A percentile compares a stretch with the other conserved stretches of the same genome.
phyloP scores from a whole-genome alignment of 2,329 filamentous ascomycete species.

The Emergomyces africanus region DNA sequence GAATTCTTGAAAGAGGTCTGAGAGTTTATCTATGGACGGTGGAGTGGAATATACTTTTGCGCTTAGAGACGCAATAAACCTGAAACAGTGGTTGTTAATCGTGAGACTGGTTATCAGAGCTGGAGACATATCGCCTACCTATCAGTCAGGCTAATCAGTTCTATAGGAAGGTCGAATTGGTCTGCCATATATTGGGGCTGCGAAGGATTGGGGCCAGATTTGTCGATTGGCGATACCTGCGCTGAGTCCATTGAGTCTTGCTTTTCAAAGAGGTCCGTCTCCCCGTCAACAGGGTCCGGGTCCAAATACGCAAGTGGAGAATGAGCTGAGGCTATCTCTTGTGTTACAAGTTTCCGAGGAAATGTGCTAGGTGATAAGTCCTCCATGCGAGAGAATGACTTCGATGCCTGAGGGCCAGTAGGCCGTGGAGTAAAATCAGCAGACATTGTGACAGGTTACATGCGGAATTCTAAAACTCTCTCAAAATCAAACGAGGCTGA shows the following conservation, averaged over 20 bases:
- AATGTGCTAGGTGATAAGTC: constrained; percentile 5
- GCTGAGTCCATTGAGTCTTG: constrained; percentile 17
- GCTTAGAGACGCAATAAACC: constrained; percentile 81
- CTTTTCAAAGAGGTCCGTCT: constrained; percentile 35
- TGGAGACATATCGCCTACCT: constrained; percentile 54
- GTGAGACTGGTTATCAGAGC: not conserved
- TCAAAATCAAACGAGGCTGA: not conserved
- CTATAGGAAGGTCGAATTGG: constrained; percentile 80
- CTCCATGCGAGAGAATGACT: constrained; percentile 4
- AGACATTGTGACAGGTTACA: not conserved
- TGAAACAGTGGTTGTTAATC: constrained; percentile 22
- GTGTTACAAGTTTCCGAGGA: constrained; percentile 15
- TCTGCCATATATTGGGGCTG: constrained; percentile 37
- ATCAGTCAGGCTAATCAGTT: constrained; percentile 80
- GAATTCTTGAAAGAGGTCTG: constrained; percentile 88
- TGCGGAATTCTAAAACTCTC: not conserved
- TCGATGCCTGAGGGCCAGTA: not conserved
- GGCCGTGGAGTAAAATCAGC: not conserved
- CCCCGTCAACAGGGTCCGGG: constrained; percentile 13
- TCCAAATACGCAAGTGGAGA: constrained; percentile 13
- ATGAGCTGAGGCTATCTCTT: constrained; percentile 6
- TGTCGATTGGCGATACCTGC: constrained; percentile 1
- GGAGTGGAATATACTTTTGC: constrained; percentile 78
- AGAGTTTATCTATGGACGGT: constrained; percentile 68
- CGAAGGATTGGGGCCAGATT: constrained; percentile 17